These are phyloP conservation scores for Pythium pyrilobum DNA, from an alignment of 352 stramenopile species.

Conservation along the genomic window DNA sequence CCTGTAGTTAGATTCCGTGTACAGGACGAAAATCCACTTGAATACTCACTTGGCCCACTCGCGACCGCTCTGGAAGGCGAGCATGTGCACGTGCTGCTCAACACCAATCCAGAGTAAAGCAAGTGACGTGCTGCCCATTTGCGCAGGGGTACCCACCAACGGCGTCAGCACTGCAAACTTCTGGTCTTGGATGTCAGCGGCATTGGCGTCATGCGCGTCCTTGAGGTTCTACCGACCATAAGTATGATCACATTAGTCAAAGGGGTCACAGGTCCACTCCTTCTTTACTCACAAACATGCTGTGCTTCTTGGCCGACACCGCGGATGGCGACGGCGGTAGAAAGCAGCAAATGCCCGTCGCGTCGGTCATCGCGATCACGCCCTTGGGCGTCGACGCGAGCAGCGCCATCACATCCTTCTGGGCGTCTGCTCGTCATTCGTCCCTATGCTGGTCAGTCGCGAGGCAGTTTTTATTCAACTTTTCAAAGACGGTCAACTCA, in stretches of 20 bases:
- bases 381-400: constrained; percentile 68
- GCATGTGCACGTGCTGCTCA: constrained; percentile 55
- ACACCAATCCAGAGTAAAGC: not conserved
- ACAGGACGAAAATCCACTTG: not conserved
- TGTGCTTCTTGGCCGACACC: constrained; percentile 32
- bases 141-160: constrained; percentile 28
- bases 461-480: not conserved
- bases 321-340: constrained; percentile 30
- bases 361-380: constrained; percentile 63
- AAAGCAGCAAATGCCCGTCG: constrained; percentile 76
- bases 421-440: constrained; percentile 25
- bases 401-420: constrained; percentile 51
- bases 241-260: not conserved
- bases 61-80: constrained; percentile 70
- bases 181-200: constrained; percentile 55
- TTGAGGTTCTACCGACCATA: constrained; percentile 34
- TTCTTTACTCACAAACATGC: constrained; percentile 67
- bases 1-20: not conserved
- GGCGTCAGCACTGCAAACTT: constrained; percentile 74
- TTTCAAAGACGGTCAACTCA: constrained; percentile 2
- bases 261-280: too few relatives aligned
- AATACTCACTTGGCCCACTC: constrained; percentile 49
- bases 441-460: not conserved
- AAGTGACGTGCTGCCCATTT: not conserved
- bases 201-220: constrained; percentile 40